These are phyloP conservation scores for Penicillium turbatum DNA, from an alignment of 495 filamentous ascomycete species.

Conservation along the genomic window DNA sequence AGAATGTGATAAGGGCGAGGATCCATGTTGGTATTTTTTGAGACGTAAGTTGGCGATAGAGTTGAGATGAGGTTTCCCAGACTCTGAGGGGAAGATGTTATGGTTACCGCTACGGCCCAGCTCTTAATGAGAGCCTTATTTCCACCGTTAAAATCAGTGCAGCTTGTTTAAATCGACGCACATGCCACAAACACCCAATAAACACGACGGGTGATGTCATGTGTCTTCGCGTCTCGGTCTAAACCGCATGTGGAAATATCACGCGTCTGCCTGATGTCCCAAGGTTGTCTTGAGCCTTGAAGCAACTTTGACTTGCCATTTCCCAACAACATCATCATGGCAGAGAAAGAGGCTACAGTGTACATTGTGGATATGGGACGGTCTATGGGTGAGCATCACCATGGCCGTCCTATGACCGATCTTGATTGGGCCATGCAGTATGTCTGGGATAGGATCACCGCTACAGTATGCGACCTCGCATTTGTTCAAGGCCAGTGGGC, in stretches of 20 bases:
- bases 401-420: slow-evolving; percentile 74
- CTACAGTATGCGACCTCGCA: slow-evolving; percentile 50
- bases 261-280: slow-evolving; percentile 41
- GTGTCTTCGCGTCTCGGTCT: slow-evolving; percentile 34
- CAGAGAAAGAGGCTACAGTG: slow-evolving; percentile 88
- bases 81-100: background rate
- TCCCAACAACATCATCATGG: slow-evolving; percentile 53
- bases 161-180: slow-evolving; percentile 14
- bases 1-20: slow-evolving; percentile 74
- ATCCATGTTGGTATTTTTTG: slow-evolving; percentile 28
- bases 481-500: background rate
- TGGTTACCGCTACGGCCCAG: background rate
- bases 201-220: slow-evolving; percentile 40
- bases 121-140: background rate
- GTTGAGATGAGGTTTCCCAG: background rate
- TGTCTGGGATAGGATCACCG: slow-evolving; percentile 93
- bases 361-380: slow-evolving; percentile 84
- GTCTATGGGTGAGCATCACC: slow-evolving; percentile 72
- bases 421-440: slow-evolving; percentile 89
- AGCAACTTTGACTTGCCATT: slow-evolving; percentile 3
- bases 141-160: background rate
- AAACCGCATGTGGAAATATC: slow-evolving; percentile 41
- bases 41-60: background rate
- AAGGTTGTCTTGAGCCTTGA: slow-evolving; percentile 7
- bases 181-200: slow-evolving; percentile 2